Evolutionary conservation across 2,329 filamentous ascomycete genomes (phyloP).

Genomic region (Talaromyces sp.): DNA sequence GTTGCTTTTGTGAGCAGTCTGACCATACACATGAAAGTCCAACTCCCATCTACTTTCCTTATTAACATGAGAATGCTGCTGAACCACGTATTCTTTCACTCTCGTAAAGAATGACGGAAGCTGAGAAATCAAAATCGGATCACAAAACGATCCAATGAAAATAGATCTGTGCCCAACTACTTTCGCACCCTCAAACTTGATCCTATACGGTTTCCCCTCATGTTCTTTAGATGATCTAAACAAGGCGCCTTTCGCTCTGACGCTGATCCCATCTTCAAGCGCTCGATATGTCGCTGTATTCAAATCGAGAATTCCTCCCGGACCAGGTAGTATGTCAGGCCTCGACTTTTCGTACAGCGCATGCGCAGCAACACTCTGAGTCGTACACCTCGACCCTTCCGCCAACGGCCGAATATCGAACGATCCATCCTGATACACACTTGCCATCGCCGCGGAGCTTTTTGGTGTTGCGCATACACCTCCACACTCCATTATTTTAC

Average conservation of each 20-base stretch:
- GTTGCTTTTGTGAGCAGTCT: not conserved
- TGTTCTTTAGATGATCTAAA: not conserved
- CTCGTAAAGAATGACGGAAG: not conserved
- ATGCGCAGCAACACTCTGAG: constrained; percentile 50
- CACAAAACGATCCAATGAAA: constrained; percentile 11
- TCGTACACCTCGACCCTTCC: constrained; percentile 43
- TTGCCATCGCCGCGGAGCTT: constrained; percentile 40
- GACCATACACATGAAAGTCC: not conserved
- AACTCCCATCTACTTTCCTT: not conserved
- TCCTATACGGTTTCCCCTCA: not conserved
- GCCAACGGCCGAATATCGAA: constrained; percentile 49
- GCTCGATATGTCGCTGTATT: constrained; percentile 41
- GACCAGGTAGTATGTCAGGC: constrained; percentile 50
- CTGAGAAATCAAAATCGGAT: constrained; percentile 8
- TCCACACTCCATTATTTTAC: constrained; percentile 56
- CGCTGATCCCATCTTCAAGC: constrained; percentile 35
- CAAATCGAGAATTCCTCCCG: constrained; percentile 47
- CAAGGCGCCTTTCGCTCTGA: constrained; percentile 35
- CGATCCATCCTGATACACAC: constrained; percentile 38
- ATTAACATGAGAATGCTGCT: not conserved
- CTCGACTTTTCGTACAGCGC: constrained; percentile 54
- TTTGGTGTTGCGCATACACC: constrained; percentile 47
- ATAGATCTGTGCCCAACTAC: constrained; percentile 1
- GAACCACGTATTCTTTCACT: not conserved
- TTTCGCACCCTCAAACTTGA: constrained; percentile 11